Percentiles rank a stretch among this genome's conserved stretches.
Evolutionary conservation across 352 stramenopile species (phyloP).

Genomic region (Bremia lactucae): DNA sequence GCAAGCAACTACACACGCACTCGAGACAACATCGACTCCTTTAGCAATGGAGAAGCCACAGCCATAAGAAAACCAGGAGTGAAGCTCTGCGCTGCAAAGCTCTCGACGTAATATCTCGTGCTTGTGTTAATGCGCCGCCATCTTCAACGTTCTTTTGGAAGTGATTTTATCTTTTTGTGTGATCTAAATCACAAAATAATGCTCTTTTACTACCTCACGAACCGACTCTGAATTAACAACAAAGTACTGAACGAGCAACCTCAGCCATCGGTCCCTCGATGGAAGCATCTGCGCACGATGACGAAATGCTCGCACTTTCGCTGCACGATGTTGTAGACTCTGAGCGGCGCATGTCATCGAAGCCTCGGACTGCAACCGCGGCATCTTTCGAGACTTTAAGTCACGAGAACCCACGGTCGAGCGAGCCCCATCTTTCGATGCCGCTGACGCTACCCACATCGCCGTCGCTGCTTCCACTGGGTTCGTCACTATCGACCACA

Average conservation of each 20-base stretch:
- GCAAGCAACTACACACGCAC: too few relatives aligned
- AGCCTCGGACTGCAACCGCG: neutral
- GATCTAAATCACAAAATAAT: too few relatives aligned
- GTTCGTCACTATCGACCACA: conserved; percentile 19
- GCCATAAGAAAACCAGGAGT: too few relatives aligned
- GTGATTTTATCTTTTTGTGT: too few relatives aligned
- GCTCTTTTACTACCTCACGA: too few relatives aligned
- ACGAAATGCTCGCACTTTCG: conserved; percentile 34
- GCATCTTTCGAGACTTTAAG: conserved; percentile 14
- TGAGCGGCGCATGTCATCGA: conserved; percentile 4
- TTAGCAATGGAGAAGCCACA: too few relatives aligned
- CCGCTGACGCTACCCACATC: conserved; percentile 34
- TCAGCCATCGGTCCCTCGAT: conserved; percentile 1
- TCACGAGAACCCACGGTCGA: conserved; percentile 9
- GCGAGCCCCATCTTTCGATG: conserved; percentile 14
- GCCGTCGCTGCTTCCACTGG: conserved; percentile 36
- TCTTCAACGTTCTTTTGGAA: too few relatives aligned
- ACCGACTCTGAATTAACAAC: conserved; percentile 8
- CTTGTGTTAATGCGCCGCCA: too few relatives aligned
- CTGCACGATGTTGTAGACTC: conserved; percentile 25
- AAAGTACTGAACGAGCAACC: conserved; percentile 6
- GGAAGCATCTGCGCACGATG: conserved; percentile 13
- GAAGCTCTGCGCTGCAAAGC: too few relatives aligned
- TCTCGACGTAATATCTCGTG: too few relatives aligned
- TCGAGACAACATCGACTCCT: too few relatives aligned